Evolutionary conservation across 495 filamentous ascomycete genomes (phyloP), one percentile per base, ranked within the genome.

Genomic region (Parmelia sp.): DNA sequence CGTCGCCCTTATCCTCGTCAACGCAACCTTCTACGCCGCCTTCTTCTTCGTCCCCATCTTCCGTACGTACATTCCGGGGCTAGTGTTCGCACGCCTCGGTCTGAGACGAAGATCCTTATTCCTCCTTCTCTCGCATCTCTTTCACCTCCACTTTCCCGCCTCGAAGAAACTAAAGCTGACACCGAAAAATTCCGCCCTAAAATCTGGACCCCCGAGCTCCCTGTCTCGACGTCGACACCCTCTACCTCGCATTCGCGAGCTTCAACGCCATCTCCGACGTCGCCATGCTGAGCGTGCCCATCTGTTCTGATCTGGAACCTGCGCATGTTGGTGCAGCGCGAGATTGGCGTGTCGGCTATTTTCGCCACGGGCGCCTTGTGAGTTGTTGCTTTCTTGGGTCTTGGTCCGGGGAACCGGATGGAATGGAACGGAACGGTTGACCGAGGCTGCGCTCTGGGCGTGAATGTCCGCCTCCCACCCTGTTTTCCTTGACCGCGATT

Each of bases 31-130:
- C 33, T 64, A 68, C 55, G 57, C 58, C 2, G 45, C 53, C n/a
- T 58, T 66, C 33, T 37, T 67, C 27, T 64, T 72, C 40, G 47
- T 57, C 63, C 51, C 66, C 64, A 29, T 74, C 59, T 49, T 72
- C 61, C 10, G n/a, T n/a, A n/a, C n/a, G n/a, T n/a, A n/a, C n/a
- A n/a, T n/a, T n/a, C n/a, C n/a, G n/a, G n/a, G n/a, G n/a, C n/a
- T n/a, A n/a, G n/a, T n/a, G n/a, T n/a, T n/a, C n/a, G n/a, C n/a
- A n/a, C n/a, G n/a, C n/a, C n/a, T n/a, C n/a, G n/a, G n/a, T n/a
- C n/a, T n/a, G n/a, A n/a, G n/a, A n/a, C n/a, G n/a, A n/a, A n/a
- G n/a, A n/a, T n/a, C n/a, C n/a, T n/a, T n/a, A n/a, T n/a, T n/a
- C n/a, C n/a, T n/a, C n/a, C n/a, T n/a, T n/a, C n/a, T n/a, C n/a